phyloP scores from a whole-genome alignment of 208 protist species.

The Leishmania guyanensis region DNA sequence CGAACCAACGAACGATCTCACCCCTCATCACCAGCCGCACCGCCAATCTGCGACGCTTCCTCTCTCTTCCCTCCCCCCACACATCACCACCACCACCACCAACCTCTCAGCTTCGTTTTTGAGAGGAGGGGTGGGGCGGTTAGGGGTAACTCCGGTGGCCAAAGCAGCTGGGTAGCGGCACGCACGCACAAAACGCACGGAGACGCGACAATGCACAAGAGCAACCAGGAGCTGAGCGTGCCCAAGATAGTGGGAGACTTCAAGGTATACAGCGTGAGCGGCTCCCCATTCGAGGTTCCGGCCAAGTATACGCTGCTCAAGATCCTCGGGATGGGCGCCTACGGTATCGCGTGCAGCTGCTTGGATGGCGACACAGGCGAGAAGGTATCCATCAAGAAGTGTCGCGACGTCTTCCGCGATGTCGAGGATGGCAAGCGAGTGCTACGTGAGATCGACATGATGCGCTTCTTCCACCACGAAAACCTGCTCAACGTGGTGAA shows the following conservation, averaged over 20 bases:
- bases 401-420: slow-evolving; percentile 87
- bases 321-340: slow-evolving; percentile 95
- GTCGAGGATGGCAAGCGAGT: slow-evolving; percentile 93
- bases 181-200: slow-evolving; percentile 78
- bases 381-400: slow-evolving; percentile 92
- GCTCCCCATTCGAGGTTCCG: slow-evolving; percentile 81
- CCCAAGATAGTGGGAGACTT: slow-evolving; percentile 85
- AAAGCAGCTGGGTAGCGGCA: background rate
- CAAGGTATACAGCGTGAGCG: slow-evolving; percentile 89
- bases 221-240: slow-evolving; percentile 80
- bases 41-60: background rate
- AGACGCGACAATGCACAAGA: slow-evolving; percentile 74
- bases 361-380: slow-evolving; percentile 77
- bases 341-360: slow-evolving; percentile 95
- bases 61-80: background rate
- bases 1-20: background rate
- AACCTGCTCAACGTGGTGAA: slow-evolving; percentile 94
- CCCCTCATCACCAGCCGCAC: background rate
- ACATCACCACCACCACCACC: background rate
- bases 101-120: background rate
- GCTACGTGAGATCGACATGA: slow-evolving; percentile 92
- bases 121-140: no score
- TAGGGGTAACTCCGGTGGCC: no score
- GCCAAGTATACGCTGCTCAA: slow-evolving; percentile 82
- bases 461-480: slow-evolving; percentile 93